Conservation (phyloP, 2,329 filamentous ascomycete species). For the Coleophoma crateriformis region DNA sequence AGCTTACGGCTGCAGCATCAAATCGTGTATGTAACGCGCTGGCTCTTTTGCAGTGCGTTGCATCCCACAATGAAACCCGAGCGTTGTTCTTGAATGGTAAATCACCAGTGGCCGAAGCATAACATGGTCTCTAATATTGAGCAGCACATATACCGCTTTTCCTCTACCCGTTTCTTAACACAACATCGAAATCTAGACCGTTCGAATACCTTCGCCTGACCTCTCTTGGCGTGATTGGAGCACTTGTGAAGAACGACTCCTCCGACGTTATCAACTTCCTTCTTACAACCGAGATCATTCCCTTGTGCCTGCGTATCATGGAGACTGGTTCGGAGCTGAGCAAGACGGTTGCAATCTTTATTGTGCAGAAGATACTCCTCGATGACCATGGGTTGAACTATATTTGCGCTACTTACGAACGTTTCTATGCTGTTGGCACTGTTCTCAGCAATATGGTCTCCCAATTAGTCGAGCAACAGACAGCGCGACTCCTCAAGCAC, state of each 20-base stretch:
- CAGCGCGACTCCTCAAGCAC: constrained; percentile 90
- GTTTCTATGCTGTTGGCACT: constrained; percentile 96
- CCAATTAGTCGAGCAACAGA: constrained; percentile 96
- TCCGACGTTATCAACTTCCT: constrained; percentile 99
- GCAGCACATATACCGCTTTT: constrained; percentile 95
- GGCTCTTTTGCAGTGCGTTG: constrained; percentile 92
- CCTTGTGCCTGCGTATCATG: constrained; percentile 96
- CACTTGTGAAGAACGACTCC: constrained; percentile 97
- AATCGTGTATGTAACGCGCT: constrained; percentile 97
- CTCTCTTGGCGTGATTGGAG: constrained; percentile 92
- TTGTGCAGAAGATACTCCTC: constrained; percentile 96
- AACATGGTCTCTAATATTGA: constrained; percentile 8
- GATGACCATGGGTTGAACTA: constrained; percentile 97
- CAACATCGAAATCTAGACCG: constrained; percentile 93
- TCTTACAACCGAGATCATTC: constrained; percentile 96
- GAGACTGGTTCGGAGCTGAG: constrained; percentile 97
- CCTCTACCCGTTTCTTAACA: constrained; percentile 97
- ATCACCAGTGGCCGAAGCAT: constrained; percentile 13
- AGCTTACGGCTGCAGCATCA: constrained; percentile 93
- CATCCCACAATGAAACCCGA: constrained; percentile 93
- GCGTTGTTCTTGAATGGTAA: constrained; percentile 89
- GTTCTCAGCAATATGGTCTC: constrained; percentile 98
- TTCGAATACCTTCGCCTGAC: constrained; percentile 97
- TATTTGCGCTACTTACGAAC: constrained; percentile 97
- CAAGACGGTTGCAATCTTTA: constrained; percentile 99